phyloP scores from a whole-genome alignment of 164 flowering plant genomes.

The Piper betle region DNA sequence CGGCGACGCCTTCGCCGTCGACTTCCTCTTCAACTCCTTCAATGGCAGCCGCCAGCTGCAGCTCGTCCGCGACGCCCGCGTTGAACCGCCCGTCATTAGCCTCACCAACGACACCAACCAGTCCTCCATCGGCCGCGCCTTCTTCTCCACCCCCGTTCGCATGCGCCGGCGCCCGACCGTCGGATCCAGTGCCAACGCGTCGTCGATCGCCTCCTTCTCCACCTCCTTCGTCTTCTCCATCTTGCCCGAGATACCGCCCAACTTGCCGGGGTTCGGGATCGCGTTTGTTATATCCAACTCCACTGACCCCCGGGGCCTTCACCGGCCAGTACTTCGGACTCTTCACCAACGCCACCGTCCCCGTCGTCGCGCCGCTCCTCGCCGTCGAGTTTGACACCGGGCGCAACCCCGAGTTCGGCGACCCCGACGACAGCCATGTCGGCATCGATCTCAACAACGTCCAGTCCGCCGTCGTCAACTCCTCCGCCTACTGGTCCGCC shows the following conservation, averaged over 20 bases:
- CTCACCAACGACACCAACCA: conserved; percentile 53
- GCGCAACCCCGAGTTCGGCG: conserved; percentile 56
- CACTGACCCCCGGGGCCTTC: conserved; percentile 43
- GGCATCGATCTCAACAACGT: conserved; percentile 56
- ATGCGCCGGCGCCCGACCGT: conserved; percentile 13
- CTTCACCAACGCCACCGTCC: conserved; percentile 31
- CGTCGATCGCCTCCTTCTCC: conserved; percentile 35
- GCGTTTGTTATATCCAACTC: conserved; percentile 54
- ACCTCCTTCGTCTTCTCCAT: conserved; percentile 73
- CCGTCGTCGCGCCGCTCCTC: conserved; percentile 34
- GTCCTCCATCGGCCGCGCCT: conserved; percentile 50
- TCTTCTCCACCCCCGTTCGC: conserved; percentile 30
- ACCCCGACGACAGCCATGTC: conserved; percentile 56
- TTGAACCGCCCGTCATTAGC: conserved; percentile 47
- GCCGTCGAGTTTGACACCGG: conserved; percentile 83
- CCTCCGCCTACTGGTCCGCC: conserved; percentile 40
- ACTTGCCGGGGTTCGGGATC: conserved; percentile 66
- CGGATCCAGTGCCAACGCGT: conserved; percentile 12
- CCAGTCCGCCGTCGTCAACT: conserved; percentile 17
- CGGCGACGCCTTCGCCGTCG: conserved; percentile 14
- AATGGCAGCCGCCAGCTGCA: conserved; percentile 16
- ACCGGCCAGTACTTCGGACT: conserved; percentile 72
- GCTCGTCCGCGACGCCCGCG: conserved; percentile 37
- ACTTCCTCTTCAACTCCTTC: conserved; percentile 53
- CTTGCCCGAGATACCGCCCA: conserved; percentile 30